Percentiles rank a stretch among this genome's conserved stretches.
These are phyloP conservation scores for Phlebiopsis gigantea DNA, from an alignment of 768 basidiomycete genomes.

Conservation along the genomic window DNA sequence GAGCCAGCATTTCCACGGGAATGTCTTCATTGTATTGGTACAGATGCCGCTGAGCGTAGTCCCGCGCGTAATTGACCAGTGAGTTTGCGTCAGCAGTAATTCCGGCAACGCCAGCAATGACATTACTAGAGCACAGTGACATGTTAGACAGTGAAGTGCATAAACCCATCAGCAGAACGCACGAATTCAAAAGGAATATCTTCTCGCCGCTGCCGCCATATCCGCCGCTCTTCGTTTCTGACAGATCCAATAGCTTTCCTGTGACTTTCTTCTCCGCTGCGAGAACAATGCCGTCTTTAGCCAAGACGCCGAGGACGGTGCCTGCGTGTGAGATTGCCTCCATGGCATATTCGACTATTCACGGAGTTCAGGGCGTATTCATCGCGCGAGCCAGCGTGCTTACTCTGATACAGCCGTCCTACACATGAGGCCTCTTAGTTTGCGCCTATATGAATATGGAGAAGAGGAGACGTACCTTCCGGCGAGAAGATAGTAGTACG, in stretches of 20 bases:
- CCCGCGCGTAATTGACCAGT: constrained; percentile 89
- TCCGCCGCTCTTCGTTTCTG: constrained; percentile 77
- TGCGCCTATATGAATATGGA: not conserved
- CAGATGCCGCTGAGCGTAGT: constrained; percentile 86
- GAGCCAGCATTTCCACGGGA: constrained; percentile 92
- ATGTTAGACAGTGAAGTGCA: not conserved
- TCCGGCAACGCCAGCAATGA: constrained; percentile 92
- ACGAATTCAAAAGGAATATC: constrained; percentile 93
- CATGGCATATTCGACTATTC: constrained; percentile 97
- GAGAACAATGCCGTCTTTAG: constrained; percentile 85
- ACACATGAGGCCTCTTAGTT: constrained; percentile 6
- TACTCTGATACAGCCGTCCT: constrained; percentile 97
- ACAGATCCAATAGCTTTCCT: constrained; percentile 92
- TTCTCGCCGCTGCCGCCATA: constrained; percentile 98
- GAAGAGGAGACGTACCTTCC: constrained; percentile 59
- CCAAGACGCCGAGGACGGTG: constrained; percentile 88
- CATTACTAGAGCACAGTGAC: constrained; percentile 41
- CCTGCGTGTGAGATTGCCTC: constrained; percentile 97
- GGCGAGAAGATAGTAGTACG: constrained; percentile 99
- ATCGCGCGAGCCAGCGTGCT: constrained; percentile 24
- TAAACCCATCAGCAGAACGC: constrained; percentile 25
- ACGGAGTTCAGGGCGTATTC: constrained; percentile 1
- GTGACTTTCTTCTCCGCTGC: constrained; percentile 98
- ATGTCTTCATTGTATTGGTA: constrained; percentile 95
- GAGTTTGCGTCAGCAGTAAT: constrained; percentile 98